phyloP scores from a whole-genome alignment of 208 protist species.

The Polymyxa betae region DNA sequence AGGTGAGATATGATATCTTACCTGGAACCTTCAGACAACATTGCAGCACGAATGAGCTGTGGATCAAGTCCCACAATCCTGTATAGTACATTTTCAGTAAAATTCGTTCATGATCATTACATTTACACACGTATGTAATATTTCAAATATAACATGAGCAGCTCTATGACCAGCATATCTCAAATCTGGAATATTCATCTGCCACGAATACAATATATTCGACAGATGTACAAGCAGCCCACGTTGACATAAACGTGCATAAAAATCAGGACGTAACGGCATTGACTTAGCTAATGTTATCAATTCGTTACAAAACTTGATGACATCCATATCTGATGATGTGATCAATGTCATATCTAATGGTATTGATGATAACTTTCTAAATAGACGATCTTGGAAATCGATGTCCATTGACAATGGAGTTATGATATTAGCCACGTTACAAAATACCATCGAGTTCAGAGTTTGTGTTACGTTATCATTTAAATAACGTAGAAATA shows the following conservation, averaged over 20 bases:
- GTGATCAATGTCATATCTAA: neutral
- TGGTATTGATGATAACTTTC: neutral
- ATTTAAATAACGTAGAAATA: neutral
- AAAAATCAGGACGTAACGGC: neutral
- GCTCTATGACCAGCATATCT: neutral
- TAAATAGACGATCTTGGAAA: neutral
- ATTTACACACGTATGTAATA: slow-evolving; percentile 14
- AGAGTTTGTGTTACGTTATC: neutral
- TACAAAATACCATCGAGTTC: neutral
- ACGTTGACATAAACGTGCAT: neutral
- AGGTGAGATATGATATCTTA: neutral
- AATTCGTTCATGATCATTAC: neutral
- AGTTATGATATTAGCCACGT: neutral
- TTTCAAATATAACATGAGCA: neutral
- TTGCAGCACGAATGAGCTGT: neutral
- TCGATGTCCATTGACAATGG: neutral
- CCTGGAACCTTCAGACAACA: slow-evolving; percentile 32
- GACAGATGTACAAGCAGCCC: neutral
- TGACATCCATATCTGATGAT: neutral
- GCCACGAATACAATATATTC: neutral
- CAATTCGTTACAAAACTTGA: neutral
- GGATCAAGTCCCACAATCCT: slow-evolving; percentile 14
- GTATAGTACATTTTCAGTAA: neutral
- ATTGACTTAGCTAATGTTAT: neutral
- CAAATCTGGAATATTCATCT: neutral